Evolutionary conservation across 1,139 yeast species (phyloP).

Genomic region (Pichiaceae sp.): DNA sequence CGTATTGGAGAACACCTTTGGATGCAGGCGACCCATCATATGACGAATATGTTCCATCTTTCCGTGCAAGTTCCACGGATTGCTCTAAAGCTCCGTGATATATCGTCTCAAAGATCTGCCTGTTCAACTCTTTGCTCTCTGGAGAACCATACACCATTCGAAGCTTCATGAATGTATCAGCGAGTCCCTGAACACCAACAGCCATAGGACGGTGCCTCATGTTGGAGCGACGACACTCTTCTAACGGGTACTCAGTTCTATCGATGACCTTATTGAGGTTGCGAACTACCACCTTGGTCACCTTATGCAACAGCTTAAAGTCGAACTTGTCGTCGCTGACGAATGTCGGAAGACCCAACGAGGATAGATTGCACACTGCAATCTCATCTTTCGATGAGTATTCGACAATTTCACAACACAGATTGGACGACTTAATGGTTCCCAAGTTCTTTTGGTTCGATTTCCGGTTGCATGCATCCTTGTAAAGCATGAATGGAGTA

Average conservation of each 20-base stretch:
- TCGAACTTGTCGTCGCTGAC: constrained; percentile 33
- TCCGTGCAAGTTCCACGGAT: constrained; percentile 42
- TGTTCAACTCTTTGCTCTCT: constrained; percentile 42
- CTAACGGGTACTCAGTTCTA: constrained; percentile 43
- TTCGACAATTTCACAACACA: constrained; percentile 52
- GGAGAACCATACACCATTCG: constrained; percentile 46
- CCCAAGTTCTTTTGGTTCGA: constrained; percentile 51
- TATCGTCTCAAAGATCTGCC: constrained; percentile 49
- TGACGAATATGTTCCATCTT: constrained; percentile 39
- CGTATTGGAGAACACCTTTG: constrained; percentile 44
- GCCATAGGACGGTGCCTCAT: constrained; percentile 50
- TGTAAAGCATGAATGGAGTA: constrained; percentile 49
- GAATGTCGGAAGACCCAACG: constrained; percentile 43
- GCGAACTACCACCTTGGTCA: constrained; percentile 40
- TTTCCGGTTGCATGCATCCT: constrained; percentile 47
- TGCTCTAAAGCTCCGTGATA: constrained; percentile 52
- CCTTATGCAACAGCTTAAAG: constrained; percentile 41
- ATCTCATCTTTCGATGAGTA: constrained; percentile 47
- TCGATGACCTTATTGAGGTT: constrained; percentile 48
- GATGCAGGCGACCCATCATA: constrained; percentile 51
- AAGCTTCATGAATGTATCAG: constrained; percentile 45
- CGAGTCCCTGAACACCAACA: constrained; percentile 53
- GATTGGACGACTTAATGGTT: constrained; percentile 46
- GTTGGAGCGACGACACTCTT: constrained; percentile 41
- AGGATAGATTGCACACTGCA: constrained; percentile 50